Conservation (phyloP, 2,329 filamentous ascomycete genomes). For the Cladosporium oxysporum region DNA sequence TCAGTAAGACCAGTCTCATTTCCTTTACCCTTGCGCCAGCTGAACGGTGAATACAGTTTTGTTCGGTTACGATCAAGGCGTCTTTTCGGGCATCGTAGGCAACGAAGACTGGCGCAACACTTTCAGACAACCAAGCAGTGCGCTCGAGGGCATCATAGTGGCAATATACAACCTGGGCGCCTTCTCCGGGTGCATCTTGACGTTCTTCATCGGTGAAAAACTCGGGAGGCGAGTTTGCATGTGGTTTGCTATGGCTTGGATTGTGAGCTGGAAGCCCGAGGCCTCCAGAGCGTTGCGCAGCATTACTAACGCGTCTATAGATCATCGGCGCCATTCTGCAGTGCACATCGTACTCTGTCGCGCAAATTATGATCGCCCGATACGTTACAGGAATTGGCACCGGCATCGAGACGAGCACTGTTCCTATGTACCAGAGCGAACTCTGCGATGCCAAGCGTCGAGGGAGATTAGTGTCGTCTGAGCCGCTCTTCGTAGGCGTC, state of each 20-base stretch:
- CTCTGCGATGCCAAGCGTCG: constrained; percentile 37
- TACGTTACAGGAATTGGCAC: constrained; percentile 52
- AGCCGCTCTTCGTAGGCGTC: constrained; percentile 37
- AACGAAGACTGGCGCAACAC: constrained; percentile 44
- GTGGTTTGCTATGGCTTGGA: constrained; percentile 48
- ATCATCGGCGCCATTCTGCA: constrained; percentile 50
- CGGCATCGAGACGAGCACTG: constrained; percentile 49
- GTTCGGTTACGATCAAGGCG: constrained; percentile 37
- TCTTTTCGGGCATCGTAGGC: constrained; percentile 43
- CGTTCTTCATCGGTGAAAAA: constrained; percentile 41
- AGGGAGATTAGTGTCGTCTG: constrained; percentile 37
- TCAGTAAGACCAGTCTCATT: constrained; percentile 20
- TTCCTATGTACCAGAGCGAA: constrained; percentile 45
- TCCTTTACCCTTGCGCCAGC: not conserved
- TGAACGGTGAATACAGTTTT: constrained; percentile 24
- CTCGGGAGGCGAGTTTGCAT: constrained; percentile 41
- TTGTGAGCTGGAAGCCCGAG: constrained; percentile 29
- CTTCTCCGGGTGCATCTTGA: constrained; percentile 42
- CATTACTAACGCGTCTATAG: constrained; percentile 20
- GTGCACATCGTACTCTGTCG: constrained; percentile 45
- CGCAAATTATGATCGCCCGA: constrained; percentile 50
- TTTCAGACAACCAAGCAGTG: constrained; percentile 42
- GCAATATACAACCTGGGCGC: constrained; percentile 43
- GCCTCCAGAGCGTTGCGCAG: not conserved
- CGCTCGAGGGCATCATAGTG: constrained; percentile 46